Conservation (phyloP, 108 stramenopile species). For the Chaetoceros muelleri region DNA sequence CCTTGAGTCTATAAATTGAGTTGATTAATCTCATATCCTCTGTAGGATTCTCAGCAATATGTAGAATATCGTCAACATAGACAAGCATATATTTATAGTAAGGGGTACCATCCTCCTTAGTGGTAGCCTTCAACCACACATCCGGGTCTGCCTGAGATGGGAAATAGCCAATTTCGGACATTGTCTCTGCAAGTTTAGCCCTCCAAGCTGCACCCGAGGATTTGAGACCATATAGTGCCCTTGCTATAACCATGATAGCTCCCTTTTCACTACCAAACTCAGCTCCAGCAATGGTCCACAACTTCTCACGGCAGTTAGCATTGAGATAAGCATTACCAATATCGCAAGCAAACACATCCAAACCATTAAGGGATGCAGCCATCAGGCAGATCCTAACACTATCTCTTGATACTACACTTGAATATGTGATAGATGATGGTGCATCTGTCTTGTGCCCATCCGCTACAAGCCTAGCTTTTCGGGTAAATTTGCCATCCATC, state of each 20-base stretch:
- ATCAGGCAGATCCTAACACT: constrained; percentile 23
- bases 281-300: constrained; percentile 15
- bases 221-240: constrained; percentile 29
- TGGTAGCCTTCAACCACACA: constrained; percentile 18
- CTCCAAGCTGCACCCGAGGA: constrained; percentile 21
- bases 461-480: constrained; percentile 28
- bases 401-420: constrained; percentile 24
- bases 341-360: constrained; percentile 20
- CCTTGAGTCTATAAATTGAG: too few relatives aligned
- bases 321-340: constrained; percentile 34
- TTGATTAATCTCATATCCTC: too few relatives aligned
- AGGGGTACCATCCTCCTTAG: constrained; percentile 7
- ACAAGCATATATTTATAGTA: constrained; percentile 25
- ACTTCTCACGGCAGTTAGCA: constrained; percentile 19
- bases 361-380: constrained; percentile 26
- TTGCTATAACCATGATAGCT: constrained; percentile 1
- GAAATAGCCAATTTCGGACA: constrained; percentile 9
- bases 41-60: constrained; percentile 9
- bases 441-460: constrained; percentile 8
- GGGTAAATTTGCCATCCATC: constrained; percentile 14
- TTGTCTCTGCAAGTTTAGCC: constrained; percentile 4
- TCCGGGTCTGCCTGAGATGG: constrained; percentile 25
- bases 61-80: constrained; percentile 25
- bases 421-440: constrained; percentile 18
- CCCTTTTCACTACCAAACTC: constrained; percentile 18